Conservation (phyloP, 345 rosid genomes). For the Nephelium lappaceum region DNA sequence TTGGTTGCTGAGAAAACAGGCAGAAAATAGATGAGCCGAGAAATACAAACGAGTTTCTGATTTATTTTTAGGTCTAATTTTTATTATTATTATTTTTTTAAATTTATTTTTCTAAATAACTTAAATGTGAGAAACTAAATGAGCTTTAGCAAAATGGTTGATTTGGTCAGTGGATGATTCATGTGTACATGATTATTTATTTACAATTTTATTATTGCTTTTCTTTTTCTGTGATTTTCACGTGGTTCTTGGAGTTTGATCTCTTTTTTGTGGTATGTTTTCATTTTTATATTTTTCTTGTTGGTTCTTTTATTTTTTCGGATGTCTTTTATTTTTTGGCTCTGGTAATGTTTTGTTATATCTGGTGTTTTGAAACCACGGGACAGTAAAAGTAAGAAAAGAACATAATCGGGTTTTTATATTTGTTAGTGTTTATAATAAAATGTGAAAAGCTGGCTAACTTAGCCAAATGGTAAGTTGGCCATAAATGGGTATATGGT, state of each 20-base stretch:
- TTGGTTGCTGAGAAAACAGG: constrained; percentile 3
- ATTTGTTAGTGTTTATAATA: background rate
- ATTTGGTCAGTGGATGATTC: background rate
- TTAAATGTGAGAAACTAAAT: background rate
- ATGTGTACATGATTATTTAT: background rate
- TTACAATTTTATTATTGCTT: background rate
- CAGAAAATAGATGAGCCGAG: constrained; percentile 1
- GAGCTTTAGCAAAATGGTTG: background rate
- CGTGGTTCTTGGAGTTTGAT: no score
- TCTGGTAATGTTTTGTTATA: background rate
- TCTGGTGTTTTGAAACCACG: background rate
- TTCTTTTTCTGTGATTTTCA: background rate
- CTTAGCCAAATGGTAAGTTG: no score
- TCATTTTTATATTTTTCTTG: background rate
- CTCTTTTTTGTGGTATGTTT: no score
- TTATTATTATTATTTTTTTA: no score
- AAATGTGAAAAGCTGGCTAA: background rate
- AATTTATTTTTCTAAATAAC: background rate
- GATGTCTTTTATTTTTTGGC: background rate
- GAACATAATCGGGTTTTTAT: background rate
- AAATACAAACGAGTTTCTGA: background rate
- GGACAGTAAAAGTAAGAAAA: background rate
- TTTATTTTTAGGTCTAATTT: no score
- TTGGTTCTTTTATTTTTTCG: background rate
- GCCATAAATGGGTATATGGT: background rate